Percentiles rank a stretch among this genome's conserved stretches.
Conservation (phyloP, 2,329 filamentous ascomycete species). For the Phaeophleospora eucalypticola region DNA sequence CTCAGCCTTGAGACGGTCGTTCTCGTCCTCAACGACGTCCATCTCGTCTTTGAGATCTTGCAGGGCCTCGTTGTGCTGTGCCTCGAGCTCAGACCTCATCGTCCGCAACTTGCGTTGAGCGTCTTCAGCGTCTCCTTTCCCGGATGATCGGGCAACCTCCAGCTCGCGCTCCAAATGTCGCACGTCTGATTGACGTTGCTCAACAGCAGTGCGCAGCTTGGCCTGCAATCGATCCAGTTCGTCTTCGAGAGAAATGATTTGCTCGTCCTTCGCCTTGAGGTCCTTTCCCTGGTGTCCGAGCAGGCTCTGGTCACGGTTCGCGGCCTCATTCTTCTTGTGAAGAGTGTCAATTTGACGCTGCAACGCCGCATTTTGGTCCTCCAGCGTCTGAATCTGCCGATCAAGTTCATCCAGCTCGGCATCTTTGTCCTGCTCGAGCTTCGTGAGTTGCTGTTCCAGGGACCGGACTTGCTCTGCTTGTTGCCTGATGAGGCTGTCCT, state of each 20-base stretch:
- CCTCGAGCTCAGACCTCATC: constrained; percentile 48
- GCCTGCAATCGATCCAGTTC: constrained; percentile 40
- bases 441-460: constrained; percentile 31
- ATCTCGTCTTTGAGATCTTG: constrained; percentile 57
- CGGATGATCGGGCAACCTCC: constrained; percentile 29
- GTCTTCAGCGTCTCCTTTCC: constrained; percentile 23
- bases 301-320: constrained; percentile 28
- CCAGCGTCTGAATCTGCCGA: constrained; percentile 29
- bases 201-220: constrained; percentile 33
- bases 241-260: constrained; percentile 36
- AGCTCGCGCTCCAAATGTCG: constrained; percentile 41
- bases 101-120: constrained; percentile 44
- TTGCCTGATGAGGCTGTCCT: constrained; percentile 34
- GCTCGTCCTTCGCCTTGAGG: constrained; percentile 20
- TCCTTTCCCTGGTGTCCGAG: constrained; percentile 27
- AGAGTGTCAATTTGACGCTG: constrained; percentile 24
- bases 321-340: constrained; percentile 18
- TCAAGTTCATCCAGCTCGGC: constrained; percentile 36
- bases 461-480: constrained; percentile 33
- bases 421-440: constrained; percentile 34
- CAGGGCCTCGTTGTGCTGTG: constrained; percentile 29
- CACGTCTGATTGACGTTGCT: constrained; percentile 34
- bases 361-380: constrained; percentile 30
- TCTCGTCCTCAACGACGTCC: constrained; percentile 41
- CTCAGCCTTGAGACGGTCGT: constrained; percentile 41